A percentile compares a stretch with the other conserved stretches of the same genome.
Evolutionary conservation across 768 basidiomycete species (phyloP).

Genomic region (Pisolithus microcarpus): DNA sequence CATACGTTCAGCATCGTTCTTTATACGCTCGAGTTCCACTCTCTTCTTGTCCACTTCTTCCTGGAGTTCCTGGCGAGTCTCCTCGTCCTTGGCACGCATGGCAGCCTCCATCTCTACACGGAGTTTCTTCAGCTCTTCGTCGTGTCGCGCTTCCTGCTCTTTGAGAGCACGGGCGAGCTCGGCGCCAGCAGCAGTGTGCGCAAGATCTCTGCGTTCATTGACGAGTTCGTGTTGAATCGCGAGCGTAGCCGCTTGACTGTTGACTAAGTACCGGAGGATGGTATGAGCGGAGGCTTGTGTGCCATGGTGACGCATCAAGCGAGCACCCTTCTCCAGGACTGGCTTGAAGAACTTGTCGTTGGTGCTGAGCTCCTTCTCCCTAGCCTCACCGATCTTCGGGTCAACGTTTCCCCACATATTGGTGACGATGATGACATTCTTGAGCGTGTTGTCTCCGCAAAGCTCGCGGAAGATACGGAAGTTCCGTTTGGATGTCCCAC

Average conservation of each 20-base stretch:
- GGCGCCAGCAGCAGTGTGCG: constrained; percentile 46
- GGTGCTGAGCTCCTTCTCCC: constrained; percentile 39
- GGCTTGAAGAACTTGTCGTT: constrained; percentile 45
- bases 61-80: constrained; percentile 38
- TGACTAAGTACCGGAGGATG: constrained; percentile 38
- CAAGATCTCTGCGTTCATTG: constrained; percentile 39
- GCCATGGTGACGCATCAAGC: constrained; percentile 36
- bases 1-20: constrained; percentile 34
- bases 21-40: constrained; percentile 37
- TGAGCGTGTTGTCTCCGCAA: constrained; percentile 43
- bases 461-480: constrained; percentile 46
- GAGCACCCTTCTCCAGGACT: constrained; percentile 43
- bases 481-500: constrained; percentile 44
- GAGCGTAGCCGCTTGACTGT: constrained; percentile 35
- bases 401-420: constrained; percentile 47
- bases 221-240: constrained; percentile 53
- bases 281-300: constrained; percentile 34
- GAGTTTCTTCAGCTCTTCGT: constrained; percentile 41
- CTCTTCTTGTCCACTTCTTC: constrained; percentile 37
- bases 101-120: constrained; percentile 42
- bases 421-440: constrained; percentile 46
- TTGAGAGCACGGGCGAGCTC: constrained; percentile 46
- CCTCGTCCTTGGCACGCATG: constrained; percentile 39
- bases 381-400: constrained; percentile 30
- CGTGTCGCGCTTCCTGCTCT: constrained; percentile 39